Percentiles rank a stretch among this genome's conserved stretches.
Conservation (phyloP, 2,329 filamentous ascomycete genomes). For the Alternaria metachromatica region DNA sequence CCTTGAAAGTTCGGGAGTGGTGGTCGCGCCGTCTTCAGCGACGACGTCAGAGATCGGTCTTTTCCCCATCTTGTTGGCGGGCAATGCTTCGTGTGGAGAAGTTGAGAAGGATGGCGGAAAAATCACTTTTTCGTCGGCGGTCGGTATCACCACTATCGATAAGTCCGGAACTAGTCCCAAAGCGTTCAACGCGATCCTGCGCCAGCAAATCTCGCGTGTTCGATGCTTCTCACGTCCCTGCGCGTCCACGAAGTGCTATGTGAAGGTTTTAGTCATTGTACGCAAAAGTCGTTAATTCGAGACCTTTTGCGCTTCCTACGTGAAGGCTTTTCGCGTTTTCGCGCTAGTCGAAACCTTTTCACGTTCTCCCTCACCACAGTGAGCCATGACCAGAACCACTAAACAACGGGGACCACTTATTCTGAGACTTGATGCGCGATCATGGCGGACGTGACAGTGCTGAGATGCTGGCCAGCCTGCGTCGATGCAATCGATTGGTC, state of each 20-base stretch:
- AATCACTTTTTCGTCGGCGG: constrained; percentile 21
- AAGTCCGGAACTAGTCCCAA: constrained; percentile 13
- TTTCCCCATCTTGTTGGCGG: constrained; percentile 43
- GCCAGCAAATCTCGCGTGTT: constrained; percentile 6
- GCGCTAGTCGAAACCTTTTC: constrained; percentile 3
- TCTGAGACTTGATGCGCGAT: not conserved
- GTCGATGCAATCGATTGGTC: constrained; percentile 65
- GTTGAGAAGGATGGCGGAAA: constrained; percentile 14
- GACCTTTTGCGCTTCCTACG: not conserved
- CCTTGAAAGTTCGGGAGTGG: constrained; percentile 34
- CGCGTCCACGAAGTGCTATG: not conserved
- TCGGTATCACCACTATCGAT: constrained; percentile 27
- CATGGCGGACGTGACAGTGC: constrained; percentile 46
- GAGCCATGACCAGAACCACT: constrained; percentile 9
- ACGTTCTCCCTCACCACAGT: not conserved
- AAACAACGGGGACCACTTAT: not conserved
- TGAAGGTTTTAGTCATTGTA: not conserved
- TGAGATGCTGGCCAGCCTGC: constrained; percentile 58
- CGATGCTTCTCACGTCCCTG: not conserved
- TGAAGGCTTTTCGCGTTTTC: not conserved
- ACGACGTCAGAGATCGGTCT: constrained; percentile 43
- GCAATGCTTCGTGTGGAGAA: not conserved
- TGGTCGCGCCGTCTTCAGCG: constrained; percentile 31
- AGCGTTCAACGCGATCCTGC: constrained; percentile 1
- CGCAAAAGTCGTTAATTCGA: not conserved